Evolutionary conservation across 805 yeast genomes (phyloP).

Genomic region (Ogataea nitratoaversa): DNA sequence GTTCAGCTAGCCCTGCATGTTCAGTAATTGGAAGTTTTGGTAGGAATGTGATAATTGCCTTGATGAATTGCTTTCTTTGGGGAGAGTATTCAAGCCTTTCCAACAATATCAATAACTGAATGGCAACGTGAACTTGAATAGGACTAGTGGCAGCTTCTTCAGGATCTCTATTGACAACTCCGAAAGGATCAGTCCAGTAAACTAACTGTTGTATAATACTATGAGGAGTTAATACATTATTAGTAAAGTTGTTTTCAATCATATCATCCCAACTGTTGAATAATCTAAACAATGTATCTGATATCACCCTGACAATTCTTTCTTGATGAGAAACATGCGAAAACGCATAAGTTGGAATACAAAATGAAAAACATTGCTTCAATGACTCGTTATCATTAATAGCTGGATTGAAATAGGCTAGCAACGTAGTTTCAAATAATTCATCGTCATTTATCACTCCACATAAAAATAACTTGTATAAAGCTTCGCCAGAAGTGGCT

Average conservation of each 20-base stretch:
- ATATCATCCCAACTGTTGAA: constrained; percentile 38
- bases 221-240: constrained; percentile 38
- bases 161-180: constrained; percentile 47
- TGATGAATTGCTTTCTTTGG: constrained; percentile 44
- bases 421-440: constrained; percentile 62
- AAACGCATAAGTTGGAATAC: constrained; percentile 83
- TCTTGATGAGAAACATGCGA: constrained; percentile 71
- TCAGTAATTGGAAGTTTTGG: constrained; percentile 43
- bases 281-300: constrained; percentile 61
- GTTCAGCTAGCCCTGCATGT: constrained; percentile 15
- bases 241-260: constrained; percentile 32
- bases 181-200: constrained; percentile 81
- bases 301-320: constrained; percentile 56
- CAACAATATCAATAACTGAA: constrained; percentile 49
- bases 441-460: constrained; percentile 70
- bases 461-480: constrained; percentile 76
- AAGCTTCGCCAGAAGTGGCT: constrained; percentile 78
- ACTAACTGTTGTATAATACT: constrained; percentile 65
- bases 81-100: constrained; percentile 45
- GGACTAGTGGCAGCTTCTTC: constrained; percentile 39
- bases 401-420: constrained; percentile 71
- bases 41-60: constrained; percentile 48
- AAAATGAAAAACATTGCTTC: constrained; percentile 77
- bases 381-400: constrained; percentile 60
- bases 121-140: constrained; percentile 53